Base-by-base conservation (phyloP, 257 asterid species). In the Solanum clarkiae region DNA sequence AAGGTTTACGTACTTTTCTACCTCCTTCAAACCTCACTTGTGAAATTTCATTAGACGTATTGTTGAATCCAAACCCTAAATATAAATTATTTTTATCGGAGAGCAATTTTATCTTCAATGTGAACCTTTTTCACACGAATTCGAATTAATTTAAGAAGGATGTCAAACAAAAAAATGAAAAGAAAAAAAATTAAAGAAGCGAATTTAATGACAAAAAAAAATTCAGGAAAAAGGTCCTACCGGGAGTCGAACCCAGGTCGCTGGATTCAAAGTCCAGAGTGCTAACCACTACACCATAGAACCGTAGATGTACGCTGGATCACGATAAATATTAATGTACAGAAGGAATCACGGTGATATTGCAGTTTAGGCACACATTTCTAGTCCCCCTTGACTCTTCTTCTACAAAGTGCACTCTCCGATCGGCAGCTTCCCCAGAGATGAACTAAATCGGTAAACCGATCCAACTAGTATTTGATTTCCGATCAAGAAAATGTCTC, bases 231-330 rank as follows among this genome's bases (percentile, higher is more conserved):
- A 36, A 93, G 99, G 98, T 94, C 98, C 98, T 84, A 93, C 98
- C 96, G 95, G 98, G 97, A 94, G 96, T 93, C 97, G 94, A 94
- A 94, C 98, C 98, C 98, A 93, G 97, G 98, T 96, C 96, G 95
- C 97, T 93, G 98, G 97, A 94, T 96, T 96, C 98, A 95, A 95
- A 95, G 97, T 95, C 97, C 97, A 93, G 97, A 95, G 99, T 94
- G 98, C 97, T 96, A 94, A 94, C 98, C 98, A 94, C 98, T 94
- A 96, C 98, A 93, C 97, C 98, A 94, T 77, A 77, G 65, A 77
- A 53, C 65, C 65, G 2, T 1, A 7, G 2, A 20, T 22, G 59
- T 17, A 9, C 0, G 3, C 4, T 10, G 8, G 0, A 1, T 32
- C 15, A 4, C 4, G 2, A 3, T 51, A 4, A 45, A 36, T 4